A percentile compares a stretch with the other conserved stretches of the same genome.
These are phyloP conservation scores for Corylus heterophylla DNA, from an alignment of 306 rosid genomes.

Conservation along the genomic window DNA sequence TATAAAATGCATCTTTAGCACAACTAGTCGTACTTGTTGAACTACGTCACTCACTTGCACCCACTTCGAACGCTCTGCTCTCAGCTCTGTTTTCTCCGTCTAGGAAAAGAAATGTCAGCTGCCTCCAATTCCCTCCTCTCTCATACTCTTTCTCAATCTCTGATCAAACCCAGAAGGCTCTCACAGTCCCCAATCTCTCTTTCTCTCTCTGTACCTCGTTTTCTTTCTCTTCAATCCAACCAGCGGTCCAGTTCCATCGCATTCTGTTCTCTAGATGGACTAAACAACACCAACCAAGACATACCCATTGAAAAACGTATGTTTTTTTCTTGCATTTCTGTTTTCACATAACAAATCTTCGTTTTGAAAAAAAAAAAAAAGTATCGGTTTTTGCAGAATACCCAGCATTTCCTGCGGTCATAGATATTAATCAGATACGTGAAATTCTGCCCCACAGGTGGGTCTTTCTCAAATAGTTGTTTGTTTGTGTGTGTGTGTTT, in stretches of 20 bases:
- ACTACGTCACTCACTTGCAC: not conserved
- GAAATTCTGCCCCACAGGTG: constrained; percentile 87
- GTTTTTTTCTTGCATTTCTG: not conserved
- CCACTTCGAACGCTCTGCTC: not conserved
- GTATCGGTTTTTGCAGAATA: constrained; percentile 45
- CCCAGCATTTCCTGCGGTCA: constrained; percentile 78
- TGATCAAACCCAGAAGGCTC: constrained; percentile 19
- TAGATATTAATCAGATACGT: constrained; percentile 84
- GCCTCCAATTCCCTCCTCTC: constrained; percentile 27
- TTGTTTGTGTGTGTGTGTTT: not conserved
- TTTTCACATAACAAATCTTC: not conserved
- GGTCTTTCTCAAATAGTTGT: not conserved
- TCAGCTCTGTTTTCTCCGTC: not conserved
- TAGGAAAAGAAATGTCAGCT: constrained; percentile 28
- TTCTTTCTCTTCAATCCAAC: constrained; percentile 4
- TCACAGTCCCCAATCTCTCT: constrained; percentile 18
- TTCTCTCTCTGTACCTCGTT: constrained; percentile 21
- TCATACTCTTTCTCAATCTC: constrained; percentile 27
- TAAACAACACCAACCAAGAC: constrained; percentile 17
- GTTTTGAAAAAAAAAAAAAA: not conserved
- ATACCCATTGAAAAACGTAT: constrained; percentile 45
- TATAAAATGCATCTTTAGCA: not conserved
- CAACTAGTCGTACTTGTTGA: not conserved
- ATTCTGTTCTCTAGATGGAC: constrained; percentile 22
- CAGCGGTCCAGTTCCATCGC: constrained; percentile 15